These are phyloP conservation scores for Hypoxylon sp. DNA, from an alignment of 2,329 filamentous ascomycete genomes.

Conservation along the genomic window DNA sequence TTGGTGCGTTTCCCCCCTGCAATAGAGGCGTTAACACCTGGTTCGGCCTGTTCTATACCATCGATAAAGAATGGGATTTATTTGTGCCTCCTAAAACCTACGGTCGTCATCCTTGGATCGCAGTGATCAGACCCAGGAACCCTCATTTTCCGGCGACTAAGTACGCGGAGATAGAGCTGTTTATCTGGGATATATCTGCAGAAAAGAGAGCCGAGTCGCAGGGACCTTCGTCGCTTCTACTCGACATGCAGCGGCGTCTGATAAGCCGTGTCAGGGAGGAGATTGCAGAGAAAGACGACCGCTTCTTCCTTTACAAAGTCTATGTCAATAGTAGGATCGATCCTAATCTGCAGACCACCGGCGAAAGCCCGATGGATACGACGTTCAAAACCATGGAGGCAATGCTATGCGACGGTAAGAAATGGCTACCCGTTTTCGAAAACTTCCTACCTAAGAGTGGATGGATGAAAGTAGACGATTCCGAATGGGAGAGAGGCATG, in stretches of 20 bases:
- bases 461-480: constrained; percentile 53
- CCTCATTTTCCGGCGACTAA: constrained; percentile 46
- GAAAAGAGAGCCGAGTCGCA: constrained; percentile 36
- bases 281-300: constrained; percentile 48
- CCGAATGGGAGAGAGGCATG: constrained; percentile 38
- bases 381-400: constrained; percentile 55
- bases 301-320: constrained; percentile 54
- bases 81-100: constrained; percentile 39
- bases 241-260: constrained; percentile 59
- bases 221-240: constrained; percentile 47
- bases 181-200: constrained; percentile 65
- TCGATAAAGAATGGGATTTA: constrained; percentile 55
- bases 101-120: constrained; percentile 63
- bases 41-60: constrained; percentile 64
- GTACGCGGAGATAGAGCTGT: constrained; percentile 58
- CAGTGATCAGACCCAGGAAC: constrained; percentile 59
- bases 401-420: constrained; percentile 51
- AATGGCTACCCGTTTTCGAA: constrained; percentile 53
- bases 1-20: constrained; percentile 41
- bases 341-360: constrained; percentile 47
- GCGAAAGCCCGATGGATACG: constrained; percentile 55
- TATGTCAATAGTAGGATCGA: constrained; percentile 56
- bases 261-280: constrained; percentile 54
- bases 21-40: constrained; percentile 51
- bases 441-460: constrained; percentile 50